Conservation (phyloP, 257 asterid species). For the Solanum microdontum region DNA sequence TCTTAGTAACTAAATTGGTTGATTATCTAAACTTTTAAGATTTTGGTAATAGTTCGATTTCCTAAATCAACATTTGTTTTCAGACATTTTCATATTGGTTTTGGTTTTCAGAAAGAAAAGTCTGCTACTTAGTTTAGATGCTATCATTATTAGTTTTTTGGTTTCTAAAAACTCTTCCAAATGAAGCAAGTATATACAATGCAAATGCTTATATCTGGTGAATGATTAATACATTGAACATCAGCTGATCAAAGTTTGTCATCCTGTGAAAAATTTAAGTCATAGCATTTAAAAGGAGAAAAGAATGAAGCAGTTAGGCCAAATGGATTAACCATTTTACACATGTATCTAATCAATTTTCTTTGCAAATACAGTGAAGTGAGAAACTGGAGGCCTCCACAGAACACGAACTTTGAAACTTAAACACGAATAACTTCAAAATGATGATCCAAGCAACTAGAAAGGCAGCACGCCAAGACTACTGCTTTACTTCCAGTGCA, state of each 20-base stretch:
- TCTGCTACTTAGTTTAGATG: too few species aligned
- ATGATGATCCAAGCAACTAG: background rate
- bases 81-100: too few species aligned
- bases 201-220: too few species aligned
- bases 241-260: background rate
- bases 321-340: background rate
- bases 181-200: too few species aligned
- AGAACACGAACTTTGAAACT: background rate
- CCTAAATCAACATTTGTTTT: too few species aligned
- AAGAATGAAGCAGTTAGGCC: background rate
- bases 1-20: too few species aligned
- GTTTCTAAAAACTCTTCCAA: too few species aligned
- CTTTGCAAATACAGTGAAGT: background rate
- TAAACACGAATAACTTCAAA: background rate
- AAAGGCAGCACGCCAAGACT: conserved; percentile 9
- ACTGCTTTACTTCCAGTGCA: conserved; percentile 59
- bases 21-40: too few species aligned
- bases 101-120: too few species aligned
- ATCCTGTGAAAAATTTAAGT: background rate
- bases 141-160: too few species aligned
- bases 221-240: background rate
- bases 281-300: background rate
- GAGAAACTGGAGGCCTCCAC: background rate
- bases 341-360: background rate
- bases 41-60: too few species aligned